phyloP scores from a whole-genome alignment of 129 eudicot genomes.

The Daucus carota region DH1_v3.0 NC_030387.2:38938501-38939000 shows the following conservation, averaged over 20 bases:
- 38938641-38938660: constrained; percentile 8
- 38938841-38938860: constrained; percentile 12
- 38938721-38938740: neutral
- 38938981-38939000: constrained; percentile 33
- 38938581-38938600: neutral
- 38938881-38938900: constrained; percentile 15
- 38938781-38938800: constrained; percentile 38
- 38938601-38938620: neutral
- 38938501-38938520: too few relatives aligned
- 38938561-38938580: neutral
- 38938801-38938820: constrained; percentile 10
- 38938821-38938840: constrained; percentile 18
- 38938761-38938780: constrained; percentile 12
- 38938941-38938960: neutral
- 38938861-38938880: constrained; percentile 42
- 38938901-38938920: constrained; percentile 16
- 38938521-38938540: too few relatives aligned
- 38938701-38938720: neutral
- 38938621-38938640: neutral
- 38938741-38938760: constrained; percentile 18
- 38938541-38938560: too few relatives aligned
- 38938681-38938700: neutral
- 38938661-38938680: neutral
- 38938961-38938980: neutral
- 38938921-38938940: neutral